phyloP scores from a whole-genome alignment of 2,329 filamentous ascomycete species.

The Penicillium verrucosum region DNA sequence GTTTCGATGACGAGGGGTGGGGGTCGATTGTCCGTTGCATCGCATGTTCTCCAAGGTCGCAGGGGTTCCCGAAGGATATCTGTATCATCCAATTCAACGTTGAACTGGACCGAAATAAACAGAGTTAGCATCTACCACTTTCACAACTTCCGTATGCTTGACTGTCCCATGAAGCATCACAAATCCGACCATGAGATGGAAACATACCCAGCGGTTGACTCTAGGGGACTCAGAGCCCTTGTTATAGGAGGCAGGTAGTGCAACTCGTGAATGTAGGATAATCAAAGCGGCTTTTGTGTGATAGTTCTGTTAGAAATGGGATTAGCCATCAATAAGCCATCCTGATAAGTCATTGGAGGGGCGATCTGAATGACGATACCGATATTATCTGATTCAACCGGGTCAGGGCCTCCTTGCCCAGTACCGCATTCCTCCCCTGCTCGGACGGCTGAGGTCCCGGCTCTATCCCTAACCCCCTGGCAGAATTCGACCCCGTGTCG shows the following conservation, averaged over 20 bases:
- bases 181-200: not conserved
- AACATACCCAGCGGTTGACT: slow-evolving; percentile 81
- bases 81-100: slow-evolving; percentile 89
- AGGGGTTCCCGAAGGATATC: slow-evolving; percentile 82
- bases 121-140: not conserved
- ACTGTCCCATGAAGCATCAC: not conserved
- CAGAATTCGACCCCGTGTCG: slow-evolving; percentile 49
- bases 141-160: not conserved
- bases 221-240: slow-evolving; percentile 59
- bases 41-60: slow-evolving; percentile 74
- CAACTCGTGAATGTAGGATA: slow-evolving; percentile 76
- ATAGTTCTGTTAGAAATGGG: slow-evolving; percentile 65
- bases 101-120: slow-evolving; percentile 62
- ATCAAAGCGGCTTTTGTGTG: slow-evolving; percentile 82
- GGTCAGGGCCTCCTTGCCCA: slow-evolving; percentile 64
- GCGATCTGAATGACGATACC: slow-evolving; percentile 49
- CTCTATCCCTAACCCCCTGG: slow-evolving; percentile 51
- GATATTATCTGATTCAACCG: slow-evolving; percentile 93
- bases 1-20: slow-evolving; percentile 86
- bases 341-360: not conserved
- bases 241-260: slow-evolving; percentile 58
- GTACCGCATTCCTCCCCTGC: slow-evolving; percentile 45
- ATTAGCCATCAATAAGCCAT: slow-evolving; percentile 24
- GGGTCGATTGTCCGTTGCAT: slow-evolving; percentile 72
- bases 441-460: slow-evolving; percentile 45